Evolutionary conservation across 1,284 basidiomycete genomes (phyloP), one percentile per base, ranked within the genome.

Genomic region (Xerocomus amazonicus): DNA sequence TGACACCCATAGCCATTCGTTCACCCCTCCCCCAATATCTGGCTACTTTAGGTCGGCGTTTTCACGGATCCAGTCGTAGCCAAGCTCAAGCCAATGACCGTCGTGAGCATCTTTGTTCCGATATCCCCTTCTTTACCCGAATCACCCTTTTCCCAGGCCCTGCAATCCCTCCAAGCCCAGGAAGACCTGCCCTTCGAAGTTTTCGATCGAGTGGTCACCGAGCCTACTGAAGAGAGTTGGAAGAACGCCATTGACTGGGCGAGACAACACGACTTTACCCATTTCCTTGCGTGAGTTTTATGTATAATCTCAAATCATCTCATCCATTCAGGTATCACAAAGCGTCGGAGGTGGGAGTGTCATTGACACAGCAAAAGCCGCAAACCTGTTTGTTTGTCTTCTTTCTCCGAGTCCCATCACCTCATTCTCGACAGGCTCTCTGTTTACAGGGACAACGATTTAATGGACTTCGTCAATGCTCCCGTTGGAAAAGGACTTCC

Each of bases 391-490:
- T 54, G 81, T 67, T 19, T 54, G 19, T 31, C 52, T 33, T 36
- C 19, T 14, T 41, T 31, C 29, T 29, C 26, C 12, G 13, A 33
- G 36, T 3, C 8, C 7, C 45, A 33, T 31, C 3, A 3, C 12
- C 50, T 48, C 14, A 59, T 32, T 16, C 23, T 35, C 33, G 9
- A 2, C 55, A 90, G 87, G 51, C 90, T 91, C 66, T 77, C 87
- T 0, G 87, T 90, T 32, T 97, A 97, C 75, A 89, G 89, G 56
- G 90, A 97, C 52, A 81, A 90, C 0, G 90, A 97, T 65, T 74
- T 98, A 28, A 87, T 91, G 71, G 96, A 98, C 66, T 98, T 97
- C 66, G 92, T 97, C 71, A 98, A 98, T 66, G 94, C 96, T 8
- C 95, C 95, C 0, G 80, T 98, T 54, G 95, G 95, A 47, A 94